phyloP scores from a whole-genome alignment of 2,329 filamentous ascomycete genomes.

The Ophiostoma novo-ulmi region DNA sequence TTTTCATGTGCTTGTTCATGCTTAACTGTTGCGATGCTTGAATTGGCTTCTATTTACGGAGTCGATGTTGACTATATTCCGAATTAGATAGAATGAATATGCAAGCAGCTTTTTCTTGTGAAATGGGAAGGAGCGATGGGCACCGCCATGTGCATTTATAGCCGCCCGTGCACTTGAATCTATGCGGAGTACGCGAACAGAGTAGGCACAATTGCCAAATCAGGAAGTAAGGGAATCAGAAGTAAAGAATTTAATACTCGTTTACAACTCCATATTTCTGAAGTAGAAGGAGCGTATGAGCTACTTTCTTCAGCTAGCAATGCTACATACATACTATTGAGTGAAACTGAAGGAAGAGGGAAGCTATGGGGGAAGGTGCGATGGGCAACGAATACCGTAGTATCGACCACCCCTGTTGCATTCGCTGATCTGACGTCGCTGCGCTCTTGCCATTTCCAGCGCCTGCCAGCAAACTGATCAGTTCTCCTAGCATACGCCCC shows the following conservation, averaged over 20 bases:
- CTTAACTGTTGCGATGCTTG: no score
- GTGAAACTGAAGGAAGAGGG: no score
- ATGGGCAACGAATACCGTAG: no score
- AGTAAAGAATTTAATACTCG: no score
- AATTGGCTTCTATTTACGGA: no score
- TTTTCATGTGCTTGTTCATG: no score
- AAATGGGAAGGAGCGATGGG: not conserved
- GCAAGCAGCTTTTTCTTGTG: not conserved
- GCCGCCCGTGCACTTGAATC: not conserved
- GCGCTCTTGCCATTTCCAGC: slow-evolving; percentile 1
- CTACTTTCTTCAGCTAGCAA: no score
- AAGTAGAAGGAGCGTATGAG: not conserved
- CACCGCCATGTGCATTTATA: not conserved
- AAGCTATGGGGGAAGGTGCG: no score
- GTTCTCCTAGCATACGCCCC: not conserved
- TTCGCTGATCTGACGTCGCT: slow-evolving; percentile 8
- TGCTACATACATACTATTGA: no score
- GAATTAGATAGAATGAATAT: not conserved
- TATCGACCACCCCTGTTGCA: not conserved
- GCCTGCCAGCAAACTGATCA: not conserved
- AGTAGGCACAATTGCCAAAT: not conserved
- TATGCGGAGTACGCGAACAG: not conserved
- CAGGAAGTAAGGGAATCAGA: not conserved
- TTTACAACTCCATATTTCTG: not conserved
- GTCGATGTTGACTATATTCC: not conserved